Percentiles rank a stretch among this genome's conserved stretches.
phyloP scores from a whole-genome alignment of 129 eudicot species.

The Heracleum sosnowskyi region DNA sequence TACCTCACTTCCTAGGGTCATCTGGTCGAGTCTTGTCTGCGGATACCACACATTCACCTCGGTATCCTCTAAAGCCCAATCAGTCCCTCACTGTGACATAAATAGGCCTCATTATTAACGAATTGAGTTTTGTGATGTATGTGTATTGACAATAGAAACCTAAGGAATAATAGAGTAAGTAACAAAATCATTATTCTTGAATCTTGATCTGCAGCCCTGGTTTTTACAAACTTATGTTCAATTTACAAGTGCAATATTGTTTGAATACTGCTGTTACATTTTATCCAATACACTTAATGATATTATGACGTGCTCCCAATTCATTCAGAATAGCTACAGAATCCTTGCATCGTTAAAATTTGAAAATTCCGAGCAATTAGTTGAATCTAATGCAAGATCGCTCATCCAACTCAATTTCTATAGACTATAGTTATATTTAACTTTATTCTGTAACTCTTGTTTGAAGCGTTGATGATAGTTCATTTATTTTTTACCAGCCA shows the following conservation, averaged over 20 bases:
- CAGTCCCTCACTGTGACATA: not conserved
- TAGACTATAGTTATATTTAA: too few relatives aligned
- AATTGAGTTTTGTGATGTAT: too few relatives aligned
- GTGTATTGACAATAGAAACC: too few relatives aligned
- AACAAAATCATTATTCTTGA: not conserved
- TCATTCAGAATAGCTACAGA: not conserved
- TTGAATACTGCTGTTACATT: not conserved
- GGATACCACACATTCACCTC: constrained; percentile 60
- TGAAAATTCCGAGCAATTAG: too few relatives aligned
- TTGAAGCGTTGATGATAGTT: too few relatives aligned
- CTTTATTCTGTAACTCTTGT: too few relatives aligned
- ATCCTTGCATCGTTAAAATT: not conserved
- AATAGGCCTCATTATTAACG: not conserved
- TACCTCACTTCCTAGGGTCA: not conserved
- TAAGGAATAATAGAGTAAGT: not conserved
- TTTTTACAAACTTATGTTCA: not conserved
- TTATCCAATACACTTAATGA: too few relatives aligned
- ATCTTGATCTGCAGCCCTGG: not conserved
- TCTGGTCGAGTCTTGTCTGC: constrained; percentile 24
- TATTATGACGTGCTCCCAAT: too few relatives aligned
- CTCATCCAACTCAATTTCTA: too few relatives aligned
- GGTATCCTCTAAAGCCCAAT: constrained; percentile 14
- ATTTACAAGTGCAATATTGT: not conserved
- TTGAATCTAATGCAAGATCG: too few relatives aligned
- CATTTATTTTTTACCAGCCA: too few relatives aligned